Evolutionary conservation across 2,329 filamentous ascomycete species (phyloP).

Genomic region (Grosmannia huntii): DNA sequence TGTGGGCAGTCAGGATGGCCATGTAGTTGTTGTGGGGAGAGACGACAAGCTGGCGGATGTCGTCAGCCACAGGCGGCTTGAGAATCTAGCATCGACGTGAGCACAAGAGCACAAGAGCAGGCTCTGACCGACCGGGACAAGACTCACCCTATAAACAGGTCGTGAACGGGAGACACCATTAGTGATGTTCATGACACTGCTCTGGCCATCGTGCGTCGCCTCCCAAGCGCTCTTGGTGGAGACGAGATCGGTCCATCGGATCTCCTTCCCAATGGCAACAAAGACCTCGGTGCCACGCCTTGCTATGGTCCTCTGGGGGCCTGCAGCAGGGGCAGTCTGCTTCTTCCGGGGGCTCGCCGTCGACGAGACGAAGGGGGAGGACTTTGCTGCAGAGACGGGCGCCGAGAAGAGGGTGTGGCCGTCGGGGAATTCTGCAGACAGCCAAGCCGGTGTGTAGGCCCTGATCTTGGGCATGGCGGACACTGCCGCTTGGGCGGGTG

Average conservation of each 20-base stretch:
- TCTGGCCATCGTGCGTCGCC: conserved; percentile 20
- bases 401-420: conserved; percentile 67
- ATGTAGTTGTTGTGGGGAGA: conserved; percentile 74
- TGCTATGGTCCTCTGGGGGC: conserved; percentile 58
- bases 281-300: conserved; percentile 79
- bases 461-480: conserved; percentile 69
- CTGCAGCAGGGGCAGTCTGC: conserved; percentile 22
- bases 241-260: conserved; percentile 80
- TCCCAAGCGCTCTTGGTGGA: conserved; percentile 57
- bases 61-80: conserved; percentile 63
- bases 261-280: conserved; percentile 74
- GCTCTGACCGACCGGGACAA: too few species aligned
- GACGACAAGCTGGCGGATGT: conserved; percentile 74
- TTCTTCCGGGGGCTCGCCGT: conserved; percentile 22
- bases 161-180: conserved; percentile 17
- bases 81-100: conserved; percentile 42
- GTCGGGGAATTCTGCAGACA: conserved; percentile 56
- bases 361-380: conserved; percentile 21
- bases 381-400: conserved; percentile 21
- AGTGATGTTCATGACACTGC: conserved; percentile 11
- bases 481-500: not conserved
- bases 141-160: conserved; percentile 35
- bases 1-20: conserved; percentile 76
- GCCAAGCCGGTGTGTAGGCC: conserved; percentile 77
- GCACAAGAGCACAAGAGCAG: not conserved